Conservation (phyloP, 129 eudicot species). For the Lonicera japonica region DNA sequence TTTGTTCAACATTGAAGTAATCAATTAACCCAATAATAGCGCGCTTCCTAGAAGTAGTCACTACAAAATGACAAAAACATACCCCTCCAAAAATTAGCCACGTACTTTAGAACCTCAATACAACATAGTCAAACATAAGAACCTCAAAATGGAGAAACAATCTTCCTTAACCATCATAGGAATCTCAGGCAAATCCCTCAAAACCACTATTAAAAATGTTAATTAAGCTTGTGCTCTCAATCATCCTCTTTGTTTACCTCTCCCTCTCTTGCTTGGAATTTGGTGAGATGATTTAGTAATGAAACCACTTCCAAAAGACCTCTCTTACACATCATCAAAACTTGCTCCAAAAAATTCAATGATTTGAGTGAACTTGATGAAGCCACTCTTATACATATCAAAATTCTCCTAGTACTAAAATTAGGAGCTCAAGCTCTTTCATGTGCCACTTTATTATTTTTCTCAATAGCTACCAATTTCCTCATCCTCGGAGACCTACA, state of each 20-base stretch:
- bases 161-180: slow-evolving; percentile 28
- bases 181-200: slow-evolving; percentile 26
- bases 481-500: slow-evolving; percentile 25
- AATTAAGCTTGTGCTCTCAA: slow-evolving; percentile 11
- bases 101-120: too few relatives aligned
- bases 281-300: background rate
- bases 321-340: background rate
- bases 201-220: slow-evolving; percentile 21
- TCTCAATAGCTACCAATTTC: slow-evolving; percentile 8
- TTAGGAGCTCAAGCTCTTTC: background rate
- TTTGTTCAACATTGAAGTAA: too few relatives aligned
- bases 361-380: background rate
- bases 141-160: background rate
- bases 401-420: background rate
- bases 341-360: background rate
- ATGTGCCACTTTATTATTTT: slow-evolving; percentile 15
- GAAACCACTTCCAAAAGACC: background rate
- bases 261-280: slow-evolving; percentile 14
- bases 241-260: slow-evolving; percentile 16
- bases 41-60: too few relatives aligned
- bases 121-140: too few relatives aligned
- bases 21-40: too few relatives aligned
- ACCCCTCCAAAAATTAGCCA: too few relatives aligned
- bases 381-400: slow-evolving; percentile 2
- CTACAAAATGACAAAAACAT: too few relatives aligned